These are phyloP conservation scores for Picea sitchensis DNA, from an alignment of 75 land plant genomes.

Conservation along the genomic window DNA sequence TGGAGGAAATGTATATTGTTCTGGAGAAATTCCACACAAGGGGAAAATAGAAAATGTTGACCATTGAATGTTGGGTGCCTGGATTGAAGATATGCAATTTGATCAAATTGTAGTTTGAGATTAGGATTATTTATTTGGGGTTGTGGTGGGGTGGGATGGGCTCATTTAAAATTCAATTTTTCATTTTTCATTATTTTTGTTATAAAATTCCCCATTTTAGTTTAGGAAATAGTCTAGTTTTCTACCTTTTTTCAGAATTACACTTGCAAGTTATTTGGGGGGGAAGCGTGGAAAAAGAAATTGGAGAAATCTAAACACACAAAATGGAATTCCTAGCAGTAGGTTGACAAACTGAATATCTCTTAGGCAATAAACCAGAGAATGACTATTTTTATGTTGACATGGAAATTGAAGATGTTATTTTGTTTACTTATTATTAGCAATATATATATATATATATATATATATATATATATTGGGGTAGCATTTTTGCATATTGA, in stretches of 20 bases:
- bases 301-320: background rate
- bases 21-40: conserved; percentile 1
- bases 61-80: conserved; percentile 49
- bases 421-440: background rate
- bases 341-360: background rate
- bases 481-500: too few species aligned
- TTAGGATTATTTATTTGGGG: background rate
- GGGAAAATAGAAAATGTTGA: conserved; percentile 19
- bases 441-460: background rate
- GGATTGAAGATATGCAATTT: conserved; percentile 63
- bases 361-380: background rate
- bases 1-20: background rate
- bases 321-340: background rate
- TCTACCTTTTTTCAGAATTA: conserved; percentile 3
- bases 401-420: background rate
- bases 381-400: background rate
- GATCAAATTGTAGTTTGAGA: conserved; percentile 13
- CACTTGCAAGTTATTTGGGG: background rate
- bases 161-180: conserved; percentile 8
- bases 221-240: background rate
- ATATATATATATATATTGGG: too few species aligned
- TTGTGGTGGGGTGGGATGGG: background rate
- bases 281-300: background rate
- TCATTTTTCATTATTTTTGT: conserved; percentile 3
- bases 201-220: background rate